Evolutionary conservation across 345 rosid genomes (phyloP), one percentile per base, ranked within the genome.

Genomic region (Salix arbutifolia): DNA sequence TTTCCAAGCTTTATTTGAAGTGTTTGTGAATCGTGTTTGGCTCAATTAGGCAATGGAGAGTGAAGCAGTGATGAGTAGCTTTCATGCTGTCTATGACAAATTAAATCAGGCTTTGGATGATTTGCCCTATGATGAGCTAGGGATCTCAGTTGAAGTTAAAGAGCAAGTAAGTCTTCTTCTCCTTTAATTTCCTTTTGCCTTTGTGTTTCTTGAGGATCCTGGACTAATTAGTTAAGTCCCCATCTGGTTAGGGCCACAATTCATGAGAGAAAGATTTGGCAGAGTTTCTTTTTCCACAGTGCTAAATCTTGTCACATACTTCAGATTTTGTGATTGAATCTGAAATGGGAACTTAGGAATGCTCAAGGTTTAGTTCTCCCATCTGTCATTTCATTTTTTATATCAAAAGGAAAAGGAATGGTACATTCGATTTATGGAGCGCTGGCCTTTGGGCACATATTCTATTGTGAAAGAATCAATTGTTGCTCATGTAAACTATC

Each of bases 21-120:
- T 56, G 35, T 19, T 26, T 53, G 12, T 30, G 56, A 5, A 68
- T 73, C 60, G 61, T 23, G 44, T 71, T 72, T 28, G 70, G 65
- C 2, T 52, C 31, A 46, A 74, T 61, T n/a, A 90, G 90, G 93
- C 90, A 68, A 40, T 87, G 85, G 93, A 90, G 74, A 84, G 84
- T n/a, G 93, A 90, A 77, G 91, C 89, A 17, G 85, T 88, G 83
- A 84, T 80, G 85, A 30, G 84, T 7, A 78, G 86, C 48, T 90
- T 90, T 77, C 91, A 88, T 73, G 80, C 78, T 66, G 84, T 87
- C 3, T 87, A 87, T 78, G 89, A 87, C 44, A 84, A 83, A 76
- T 21, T 90, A 50, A 75, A 72, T 71, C 83, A 82, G 68, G 89
- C 89, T 62, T 79, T 90, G 78, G 90, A 86, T 68, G 86, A 69